A percentile compares a stretch with the other conserved stretches of the same genome.
These are phyloP conservation scores for Phytophthora aleatoria DNA, from an alignment of 352 stramenopile species.

Conservation along the genomic window DNA sequence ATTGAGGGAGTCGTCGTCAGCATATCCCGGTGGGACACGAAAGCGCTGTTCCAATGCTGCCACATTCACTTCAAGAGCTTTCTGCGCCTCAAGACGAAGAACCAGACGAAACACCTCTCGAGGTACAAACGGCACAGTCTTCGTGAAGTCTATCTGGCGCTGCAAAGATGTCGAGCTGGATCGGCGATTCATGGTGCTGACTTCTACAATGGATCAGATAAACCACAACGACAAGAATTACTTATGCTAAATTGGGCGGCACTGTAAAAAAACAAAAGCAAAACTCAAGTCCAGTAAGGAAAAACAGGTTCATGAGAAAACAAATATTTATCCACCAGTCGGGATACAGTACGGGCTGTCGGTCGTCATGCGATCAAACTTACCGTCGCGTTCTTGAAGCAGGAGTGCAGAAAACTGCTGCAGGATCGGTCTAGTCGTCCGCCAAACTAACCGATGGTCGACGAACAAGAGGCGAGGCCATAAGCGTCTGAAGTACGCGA, in stretches of 20 bases:
- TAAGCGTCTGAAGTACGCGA: constrained; percentile 73
- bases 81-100: constrained; percentile 62
- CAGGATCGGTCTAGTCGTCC: constrained; percentile 34
- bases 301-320: constrained; percentile 14
- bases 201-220: constrained; percentile 6
- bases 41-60: constrained; percentile 59
- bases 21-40: constrained; percentile 53
- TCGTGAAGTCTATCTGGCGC: constrained; percentile 11
- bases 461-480: constrained; percentile 65
- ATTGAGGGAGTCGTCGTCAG: constrained; percentile 44
- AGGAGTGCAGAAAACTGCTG: constrained; percentile 12
- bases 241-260: constrained; percentile 20
- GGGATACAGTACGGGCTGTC: constrained; percentile 36
- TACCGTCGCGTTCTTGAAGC: constrained; percentile 29
- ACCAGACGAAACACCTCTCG: constrained; percentile 75
- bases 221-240: constrained; percentile 11
- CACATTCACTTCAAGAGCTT: constrained; percentile 59
- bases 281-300: neutral
- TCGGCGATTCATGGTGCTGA: constrained; percentile 10
- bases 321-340: constrained; percentile 31
- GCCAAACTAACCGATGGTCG: constrained; percentile 52
- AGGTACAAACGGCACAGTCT: constrained; percentile 50
- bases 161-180: constrained; percentile 15
- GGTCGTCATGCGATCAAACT: constrained; percentile 10
- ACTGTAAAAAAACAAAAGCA: neutral